Base-by-base conservation (phyloP, 2,329 filamentous ascomycete genomes). In the Cladosporium halotolerans region DNA sequence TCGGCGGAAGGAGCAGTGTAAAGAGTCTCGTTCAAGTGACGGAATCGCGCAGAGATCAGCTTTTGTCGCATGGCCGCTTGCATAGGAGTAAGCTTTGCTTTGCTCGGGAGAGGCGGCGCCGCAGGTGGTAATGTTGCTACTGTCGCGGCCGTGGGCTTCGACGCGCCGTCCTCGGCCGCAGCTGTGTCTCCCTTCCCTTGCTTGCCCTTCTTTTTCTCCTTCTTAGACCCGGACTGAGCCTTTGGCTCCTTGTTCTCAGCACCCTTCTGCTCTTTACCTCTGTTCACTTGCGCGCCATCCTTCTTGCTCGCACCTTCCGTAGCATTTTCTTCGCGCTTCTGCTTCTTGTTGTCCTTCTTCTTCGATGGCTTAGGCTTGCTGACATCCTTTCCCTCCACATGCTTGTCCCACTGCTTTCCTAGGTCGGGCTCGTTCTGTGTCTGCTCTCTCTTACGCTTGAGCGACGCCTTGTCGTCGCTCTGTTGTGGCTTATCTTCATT, bases 51-150 rank as follows among this genome's bases (percentile, higher is more conserved):
- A 9, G 91, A 95, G 58, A 95, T 80, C 58, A 99, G 84, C 76
- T 99, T 99, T 67, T 90, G 86, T 57, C 89, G 85, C 93, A 99
- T 99, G 3, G 89, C 84, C 52, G 86, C 83, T 76, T 99, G 93
- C 53, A 99, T 83, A 3, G 93, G 90, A 1, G 93, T 99, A 65
- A 99, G 82, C 62, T 88, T 89, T 16, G 75, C 67, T 13, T 72
- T 70, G 46, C 70, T 63, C 14, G 68, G 62, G 9, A 65, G 32
- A 14, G 40, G 33, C 53, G 62, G 47, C 59, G 66, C 64, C 42
- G 68, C 62, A 28, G 68, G 57, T 38, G 66, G 60, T 14, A 45
- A 31, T 45, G 32, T 48, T 40, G 51, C 51, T 23, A 41, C 46
- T 23, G 33, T 23, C 6, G 31, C 19, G n/a, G 45, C 18, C 14